These are phyloP conservation scores for Candida glaebosa DNA, from an alignment of 805 yeast genomes.

Conservation along the genomic window DNA sequence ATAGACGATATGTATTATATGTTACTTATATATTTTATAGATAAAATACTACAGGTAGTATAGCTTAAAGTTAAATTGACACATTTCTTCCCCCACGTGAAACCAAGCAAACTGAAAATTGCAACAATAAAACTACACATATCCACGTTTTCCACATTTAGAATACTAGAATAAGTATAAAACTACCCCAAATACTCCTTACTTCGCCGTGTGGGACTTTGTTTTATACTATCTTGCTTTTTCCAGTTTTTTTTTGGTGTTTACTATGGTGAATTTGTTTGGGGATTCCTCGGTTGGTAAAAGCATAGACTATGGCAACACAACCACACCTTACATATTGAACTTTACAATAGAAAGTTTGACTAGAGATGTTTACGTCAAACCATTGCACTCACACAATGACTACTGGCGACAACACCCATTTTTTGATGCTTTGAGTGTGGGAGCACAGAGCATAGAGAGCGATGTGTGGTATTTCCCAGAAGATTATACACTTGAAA, in stretches of 20 bases:
- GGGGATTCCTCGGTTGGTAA: background rate
- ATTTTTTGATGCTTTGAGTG: constrained; percentile 51
- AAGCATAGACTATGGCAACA: constrained; percentile 4
- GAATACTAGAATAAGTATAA: too few species aligned
- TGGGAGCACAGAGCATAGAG: constrained; percentile 59
- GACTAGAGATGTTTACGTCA: constrained; percentile 36
- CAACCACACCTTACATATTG: constrained; percentile 15
- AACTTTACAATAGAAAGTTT: constrained; percentile 23
- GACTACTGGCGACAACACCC: constrained; percentile 65
- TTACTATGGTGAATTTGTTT: constrained; percentile 3
- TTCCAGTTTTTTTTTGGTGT: constrained; percentile 1
- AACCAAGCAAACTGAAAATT: background rate
- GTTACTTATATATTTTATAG: background rate
- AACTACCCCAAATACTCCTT: too few species aligned
- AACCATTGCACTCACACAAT: constrained; percentile 62
- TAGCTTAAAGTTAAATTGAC: background rate
- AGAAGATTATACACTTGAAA: constrained; percentile 24
- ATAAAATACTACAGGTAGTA: background rate
- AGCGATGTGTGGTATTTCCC: constrained; percentile 61
- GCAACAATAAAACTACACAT: background rate
- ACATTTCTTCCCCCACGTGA: background rate
- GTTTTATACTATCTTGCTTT: constrained; percentile 1
- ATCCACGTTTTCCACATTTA: background rate
- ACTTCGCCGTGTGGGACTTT: constrained; percentile 1
- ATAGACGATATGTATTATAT: background rate